Base-by-base conservation (phyloP, 2,329 filamentous ascomycete species). In the Didymella pomorum region DNA sequence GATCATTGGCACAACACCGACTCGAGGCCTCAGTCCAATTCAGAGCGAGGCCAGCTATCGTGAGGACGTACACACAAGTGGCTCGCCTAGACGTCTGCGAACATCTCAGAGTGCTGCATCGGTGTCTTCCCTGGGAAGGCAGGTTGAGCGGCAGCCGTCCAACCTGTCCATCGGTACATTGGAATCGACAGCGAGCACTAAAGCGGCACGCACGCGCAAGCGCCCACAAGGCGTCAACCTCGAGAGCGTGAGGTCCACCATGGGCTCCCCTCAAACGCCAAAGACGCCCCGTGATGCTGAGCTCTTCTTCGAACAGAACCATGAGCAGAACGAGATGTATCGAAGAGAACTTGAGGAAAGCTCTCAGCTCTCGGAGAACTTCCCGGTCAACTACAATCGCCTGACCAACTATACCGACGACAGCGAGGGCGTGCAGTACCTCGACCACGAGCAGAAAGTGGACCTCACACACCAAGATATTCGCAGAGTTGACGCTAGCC, bases 41-140 rank as follows among this genome's bases (percentile, higher is more conserved):
- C 93, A 95, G 66, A 97, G 93, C 69, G 91, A 97, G 16, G 94
- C 92, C 11, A 95, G 93, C 62, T 94, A 93, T 69, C 66, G 65
- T 26, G 71, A 74, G 20, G 72, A 70, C 21, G 54, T 62, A 5
- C 57, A 63, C 5, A 52, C 47, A 14, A 66, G 64, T 23, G 68
- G 66, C 14, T 75, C 72, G 26, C 52, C 88, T 82, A 68, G 79
- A 80, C 26, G 66, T 49, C 63, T 75, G 26, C 82, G 85, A 84
- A 67, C 85, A 49, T 58, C 76, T 63, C 65, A 74, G 28, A 78
- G 76, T 60, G 69, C 62, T 18, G 71, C 69, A 18, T 86, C 84
- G 1, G 79, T 88, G 26, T 87, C 88, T 1, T 90, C 89, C 1
- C 81, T 86, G 1, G 85, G 83, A 28, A 87, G 85, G 66, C 84